Base-by-base conservation (phyloP, 2,329 filamentous ascomycete genomes). In the Calonectria honghensis region DNA sequence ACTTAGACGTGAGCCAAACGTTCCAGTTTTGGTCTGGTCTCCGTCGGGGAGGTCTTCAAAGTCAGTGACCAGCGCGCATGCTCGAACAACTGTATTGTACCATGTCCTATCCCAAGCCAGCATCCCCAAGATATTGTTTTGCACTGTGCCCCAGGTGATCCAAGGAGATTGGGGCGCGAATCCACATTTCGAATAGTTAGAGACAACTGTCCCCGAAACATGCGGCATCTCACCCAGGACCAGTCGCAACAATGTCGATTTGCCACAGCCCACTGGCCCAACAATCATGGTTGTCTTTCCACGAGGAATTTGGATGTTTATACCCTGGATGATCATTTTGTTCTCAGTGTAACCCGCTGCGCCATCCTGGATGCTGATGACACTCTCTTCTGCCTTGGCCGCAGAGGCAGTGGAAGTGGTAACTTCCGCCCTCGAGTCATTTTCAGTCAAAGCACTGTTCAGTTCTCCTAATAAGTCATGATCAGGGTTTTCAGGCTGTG, bases 1-100 rank as follows among this genome's bases (percentile, higher is more conserved):
- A 6, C 85, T 86, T 11, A 87, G 75, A 0, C 79, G 81, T 20
- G 85, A 82, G 0, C 85, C 85, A 52, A 83, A 83, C 13, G 80
- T 85, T 2, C 86, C 85, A n/a, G 85, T 80, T 1, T 75, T 74
- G 0, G 84, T 85, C 4, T 77, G 74, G 41, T 86, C 84, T 16
- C 85, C 84, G 0, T 81, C 65, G 0, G 84, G 79, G 2, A 86
- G 78, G 9, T 76, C 75, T 0, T 35, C 29, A 2, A 85, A 70
- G 52, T 85, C 84, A 5, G 74, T 54, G 0, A 71, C 70, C 16
- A 83, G 35, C 0, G 75, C 77, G 10, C 78, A 81, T 1, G 65
- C 81, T 0, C 81, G 65, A 0, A 85, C 16, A 3, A 85, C 82
- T 0, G 68, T 66, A 4, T 76, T 52, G 50, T 86, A 86, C 77